phyloP scores from a whole-genome alignment of 2,329 filamentous ascomycete species.

The Phialophora tarda region DNA sequence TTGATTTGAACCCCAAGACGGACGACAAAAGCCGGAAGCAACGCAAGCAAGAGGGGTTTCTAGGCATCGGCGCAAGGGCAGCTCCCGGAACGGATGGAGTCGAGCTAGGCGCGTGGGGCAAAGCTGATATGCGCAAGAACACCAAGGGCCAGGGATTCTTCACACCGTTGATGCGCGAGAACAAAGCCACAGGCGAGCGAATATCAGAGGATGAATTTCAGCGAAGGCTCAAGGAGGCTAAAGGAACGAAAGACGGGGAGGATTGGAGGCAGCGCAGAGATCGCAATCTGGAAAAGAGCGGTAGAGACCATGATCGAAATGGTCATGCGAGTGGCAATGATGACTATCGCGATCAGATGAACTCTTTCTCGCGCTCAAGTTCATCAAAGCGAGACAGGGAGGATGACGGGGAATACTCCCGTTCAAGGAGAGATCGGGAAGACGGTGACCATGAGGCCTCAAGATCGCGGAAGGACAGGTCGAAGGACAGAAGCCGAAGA shows the following conservation, averaged over 20 bases:
- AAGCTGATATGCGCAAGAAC: constrained; percentile 60
- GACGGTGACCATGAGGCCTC: constrained; percentile 14
- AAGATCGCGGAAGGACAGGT: constrained; percentile 40
- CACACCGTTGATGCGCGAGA: constrained; percentile 65
- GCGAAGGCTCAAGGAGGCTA: constrained; percentile 56
- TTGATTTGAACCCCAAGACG: constrained; percentile 48
- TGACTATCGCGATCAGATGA: constrained; percentile 47
- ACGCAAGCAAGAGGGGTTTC: constrained; percentile 72
- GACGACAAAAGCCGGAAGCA: constrained; percentile 58
- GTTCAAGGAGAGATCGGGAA: constrained; percentile 36
- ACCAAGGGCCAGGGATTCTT: constrained; percentile 60
- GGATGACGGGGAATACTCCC: constrained; percentile 40
- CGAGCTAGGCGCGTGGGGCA: constrained; percentile 82
- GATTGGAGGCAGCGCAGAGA: constrained; percentile 54
- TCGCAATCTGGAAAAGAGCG: constrained; percentile 50
- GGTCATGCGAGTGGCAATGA: constrained; percentile 44
- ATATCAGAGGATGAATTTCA: constrained; percentile 68
- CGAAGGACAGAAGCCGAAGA: constrained; percentile 44
- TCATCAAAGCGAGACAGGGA: constrained; percentile 46
- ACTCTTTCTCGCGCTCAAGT: constrained; percentile 49
- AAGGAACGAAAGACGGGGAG: constrained; percentile 51
- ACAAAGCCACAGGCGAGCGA: constrained; percentile 66
- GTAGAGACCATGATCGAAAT: constrained; percentile 46
- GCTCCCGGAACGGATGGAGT: constrained; percentile 52
- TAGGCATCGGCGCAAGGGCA: constrained; percentile 89